Evolutionary conservation across 495 filamentous ascomycete genomes (phyloP), one percentile per base, ranked within the genome.

Genomic region (Margaritispora aquatica): DNA sequence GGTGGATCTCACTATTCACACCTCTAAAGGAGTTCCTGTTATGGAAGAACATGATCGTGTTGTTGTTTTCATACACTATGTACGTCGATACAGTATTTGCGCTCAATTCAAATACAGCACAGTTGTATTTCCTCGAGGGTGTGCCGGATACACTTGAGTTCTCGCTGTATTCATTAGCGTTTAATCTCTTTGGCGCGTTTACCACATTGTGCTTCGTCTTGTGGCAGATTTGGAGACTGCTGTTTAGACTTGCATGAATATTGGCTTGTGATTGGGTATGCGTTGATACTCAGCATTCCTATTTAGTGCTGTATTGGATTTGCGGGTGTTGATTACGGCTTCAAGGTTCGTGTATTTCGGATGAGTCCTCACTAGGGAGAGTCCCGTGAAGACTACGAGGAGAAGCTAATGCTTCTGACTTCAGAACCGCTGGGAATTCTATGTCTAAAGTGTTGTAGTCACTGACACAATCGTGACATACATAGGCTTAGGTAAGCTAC

Each of bases 401-500:
- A n/a, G n/a, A n/a, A n/a, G 38, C 38, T 44, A n/a, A 44, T n/a
- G 17, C 3, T 44, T 44, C 19, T 9, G 10, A 10, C 17, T 44
- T 3, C 17, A 44, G 38, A 44, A 44, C 15, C 38, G 38, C 7
- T 44, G 38, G 38, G 38, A 44, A 44, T 44, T 44, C 17, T 44
- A 44, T 17, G 38, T 44, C 7, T 17, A 44, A 17, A 44, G 38
- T 44, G 11, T 44, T n/a, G 2, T 44, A 3, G 11, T 44, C 38
- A 44, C n/a, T n/a, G n/a, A n/a, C n/a, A n/a, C n/a, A n/a, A n/a
- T n/a, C n/a, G n/a, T n/a, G n/a, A n/a, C n/a, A n/a, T 44, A n/a
- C 38, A n/a, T 17, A 44, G 38, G 38, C 38, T 54, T 54, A 26
- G 51, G 51, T 54, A 7, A 54, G 51, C 20, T 34, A 54, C 19